phyloP scores from a whole-genome alignment of 257 asterid species.

The Fraxinus anomala region DNA sequence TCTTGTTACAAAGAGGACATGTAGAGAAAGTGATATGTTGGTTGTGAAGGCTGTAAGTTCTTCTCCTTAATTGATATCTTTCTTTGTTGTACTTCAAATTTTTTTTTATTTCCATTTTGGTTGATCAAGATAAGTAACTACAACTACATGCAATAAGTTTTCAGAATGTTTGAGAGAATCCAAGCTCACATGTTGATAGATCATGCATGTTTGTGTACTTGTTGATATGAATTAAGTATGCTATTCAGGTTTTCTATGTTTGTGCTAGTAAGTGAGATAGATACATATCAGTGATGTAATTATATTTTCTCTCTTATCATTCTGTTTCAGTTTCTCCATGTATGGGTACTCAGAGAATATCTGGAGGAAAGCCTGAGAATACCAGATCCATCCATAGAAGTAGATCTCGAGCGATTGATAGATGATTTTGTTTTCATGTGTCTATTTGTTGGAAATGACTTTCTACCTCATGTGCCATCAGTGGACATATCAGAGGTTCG shows the following conservation, averaged over 20 bases:
- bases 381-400: slow-evolving; percentile 41
- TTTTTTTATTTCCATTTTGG: background rate
- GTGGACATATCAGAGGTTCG: slow-evolving; percentile 67
- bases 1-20: background rate
- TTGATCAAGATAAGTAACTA: background rate
- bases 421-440: slow-evolving; percentile 76
- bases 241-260: slow-evolving; percentile 6
- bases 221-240: background rate
- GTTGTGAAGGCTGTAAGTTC: background rate
- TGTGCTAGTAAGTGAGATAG: background rate
- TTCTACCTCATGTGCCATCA: slow-evolving; percentile 67
- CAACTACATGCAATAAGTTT: background rate
- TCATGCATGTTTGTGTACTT: background rate
- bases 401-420: slow-evolving; percentile 53
- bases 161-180: background rate
- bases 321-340: slow-evolving; percentile 48
- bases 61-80: background rate
- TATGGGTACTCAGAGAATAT: slow-evolving; percentile 67
- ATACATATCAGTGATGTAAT: background rate
- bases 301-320: background rate
- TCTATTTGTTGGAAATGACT: slow-evolving; percentile 69
- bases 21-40: background rate
- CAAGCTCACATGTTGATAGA: background rate
- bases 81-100: background rate
- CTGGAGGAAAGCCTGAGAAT: slow-evolving; percentile 45